Percentiles rank a stretch among this genome's conserved stretches.
Conservation (phyloP, 1,139 yeast species). For the Candida frijolesensis region DNA sequence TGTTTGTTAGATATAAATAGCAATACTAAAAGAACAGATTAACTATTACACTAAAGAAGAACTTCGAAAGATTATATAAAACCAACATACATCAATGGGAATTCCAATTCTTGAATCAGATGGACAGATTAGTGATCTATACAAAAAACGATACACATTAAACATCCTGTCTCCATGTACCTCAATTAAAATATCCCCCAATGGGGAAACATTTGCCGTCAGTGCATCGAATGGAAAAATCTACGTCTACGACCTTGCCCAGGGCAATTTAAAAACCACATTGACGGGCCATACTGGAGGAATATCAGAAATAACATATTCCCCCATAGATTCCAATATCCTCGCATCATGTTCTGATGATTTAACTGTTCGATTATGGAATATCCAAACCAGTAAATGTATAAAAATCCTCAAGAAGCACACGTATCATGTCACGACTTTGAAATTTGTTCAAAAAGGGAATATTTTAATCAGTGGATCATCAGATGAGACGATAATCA, state of each 20-base stretch:
- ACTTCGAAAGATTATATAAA: no score
- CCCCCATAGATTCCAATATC: constrained; percentile 67
- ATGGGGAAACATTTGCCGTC: constrained; percentile 64
- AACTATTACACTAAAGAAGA: no score
- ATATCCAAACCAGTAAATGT: constrained; percentile 46
- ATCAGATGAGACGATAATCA: constrained; percentile 85
- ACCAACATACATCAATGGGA: constrained; percentile 4
- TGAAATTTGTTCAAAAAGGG: constrained; percentile 75
- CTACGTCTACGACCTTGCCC: constrained; percentile 23
- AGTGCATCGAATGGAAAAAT: constrained; percentile 39
- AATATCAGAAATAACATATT: constrained; percentile 70
- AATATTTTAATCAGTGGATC: constrained; percentile 81
- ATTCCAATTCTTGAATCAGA: constrained; percentile 5
- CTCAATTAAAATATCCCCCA: constrained; percentile 63
- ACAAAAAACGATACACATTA: constrained; percentile 6
- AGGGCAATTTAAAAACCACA: constrained; percentile 30
- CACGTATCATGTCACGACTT: constrained; percentile 78
- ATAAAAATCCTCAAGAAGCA: constrained; percentile 73
- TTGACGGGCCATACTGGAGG: constrained; percentile 69
- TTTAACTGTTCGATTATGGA: constrained; percentile 75
- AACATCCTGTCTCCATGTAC: constrained; percentile 26
- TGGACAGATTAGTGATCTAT: constrained; percentile 5
- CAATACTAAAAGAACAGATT: no score
- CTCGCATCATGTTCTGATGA: constrained; percentile 91
- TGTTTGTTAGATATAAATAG: no score